These are phyloP conservation scores for Beauveria brongniartii DNA, from an alignment of 2,329 filamentous ascomycete species.

Conservation along the genomic window DNA sequence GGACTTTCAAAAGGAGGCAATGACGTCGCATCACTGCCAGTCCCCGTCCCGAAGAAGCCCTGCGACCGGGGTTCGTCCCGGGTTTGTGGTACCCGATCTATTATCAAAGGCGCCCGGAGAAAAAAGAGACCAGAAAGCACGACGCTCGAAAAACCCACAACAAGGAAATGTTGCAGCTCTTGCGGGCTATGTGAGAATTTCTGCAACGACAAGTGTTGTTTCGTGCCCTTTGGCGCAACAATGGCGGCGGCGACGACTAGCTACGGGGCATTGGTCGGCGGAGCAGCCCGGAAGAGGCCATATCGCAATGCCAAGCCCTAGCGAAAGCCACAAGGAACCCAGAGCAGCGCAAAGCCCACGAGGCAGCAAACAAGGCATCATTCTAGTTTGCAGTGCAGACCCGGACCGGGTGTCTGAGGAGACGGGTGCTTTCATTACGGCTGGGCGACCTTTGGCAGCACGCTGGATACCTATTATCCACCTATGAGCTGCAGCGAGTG, in stretches of 20 bases:
- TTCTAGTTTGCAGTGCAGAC: too few relatives aligned
- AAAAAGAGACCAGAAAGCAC: neutral
- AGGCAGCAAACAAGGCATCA: neutral
- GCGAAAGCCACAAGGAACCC: neutral
- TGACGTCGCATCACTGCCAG: neutral
- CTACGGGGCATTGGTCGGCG: neutral
- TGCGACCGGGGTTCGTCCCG: neutral
- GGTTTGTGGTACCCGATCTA: neutral
- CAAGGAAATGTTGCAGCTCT: too few relatives aligned
- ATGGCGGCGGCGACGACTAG: neutral
- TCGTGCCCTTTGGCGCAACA: neutral
- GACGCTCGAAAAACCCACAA: neutral
- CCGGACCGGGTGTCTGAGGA: too few relatives aligned
- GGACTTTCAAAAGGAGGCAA: neutral
- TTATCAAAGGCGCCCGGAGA: neutral
- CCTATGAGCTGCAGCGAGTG: too few relatives aligned
- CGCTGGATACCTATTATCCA: too few relatives aligned
- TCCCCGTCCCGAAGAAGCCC: neutral
- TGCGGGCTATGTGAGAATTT: neutral
- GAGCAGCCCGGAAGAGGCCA: neutral
- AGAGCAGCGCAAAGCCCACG: neutral
- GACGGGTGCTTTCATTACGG: too few relatives aligned
- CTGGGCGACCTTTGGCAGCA: too few relatives aligned
- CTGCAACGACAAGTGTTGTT: conserved; percentile 2
- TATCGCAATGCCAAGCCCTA: neutral